phyloP scores from a whole-genome alignment of 192 early-diverging fungal species.

The Spinellus fusiger region DNA sequence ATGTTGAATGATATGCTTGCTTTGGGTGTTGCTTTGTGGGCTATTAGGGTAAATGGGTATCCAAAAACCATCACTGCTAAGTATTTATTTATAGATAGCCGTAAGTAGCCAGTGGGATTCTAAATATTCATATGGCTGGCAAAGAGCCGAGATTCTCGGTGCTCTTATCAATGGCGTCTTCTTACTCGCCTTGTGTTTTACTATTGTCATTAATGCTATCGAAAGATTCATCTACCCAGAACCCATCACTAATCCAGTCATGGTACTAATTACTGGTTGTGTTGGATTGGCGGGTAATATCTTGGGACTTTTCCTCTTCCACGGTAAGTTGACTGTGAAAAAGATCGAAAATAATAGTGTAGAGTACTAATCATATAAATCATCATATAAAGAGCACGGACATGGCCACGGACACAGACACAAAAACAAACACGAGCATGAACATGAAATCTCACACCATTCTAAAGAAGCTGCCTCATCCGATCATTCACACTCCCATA shows the following conservation, averaged over 20 bases:
- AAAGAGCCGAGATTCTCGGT: constrained; percentile 87
- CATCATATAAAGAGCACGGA: not conserved
- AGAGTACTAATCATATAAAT: not conserved
- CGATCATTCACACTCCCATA: not conserved
- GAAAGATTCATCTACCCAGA: constrained; percentile 71
- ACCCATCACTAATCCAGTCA: constrained; percentile 61
- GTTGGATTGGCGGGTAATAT: constrained; percentile 76
- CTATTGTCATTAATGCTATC: constrained; percentile 81
- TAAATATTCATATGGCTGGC: constrained; percentile 82
- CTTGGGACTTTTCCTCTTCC: constrained; percentile 76
- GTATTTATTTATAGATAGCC: constrained; percentile 42
- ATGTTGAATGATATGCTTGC: constrained; percentile 82
- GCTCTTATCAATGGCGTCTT: constrained; percentile 91
- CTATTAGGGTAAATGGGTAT: constrained; percentile 45
- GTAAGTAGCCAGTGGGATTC: constrained; percentile 50
- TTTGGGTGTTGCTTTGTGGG: constrained; percentile 76
- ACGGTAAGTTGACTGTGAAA: constrained; percentile 40
- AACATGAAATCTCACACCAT: constrained; percentile 9
- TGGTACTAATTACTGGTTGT: constrained; percentile 74
- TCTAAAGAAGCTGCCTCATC: constrained; percentile 6
- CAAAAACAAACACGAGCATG: constrained; percentile 33
- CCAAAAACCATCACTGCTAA: not conserved
- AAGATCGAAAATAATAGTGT: not conserved
- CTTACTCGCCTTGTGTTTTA: constrained; percentile 85
- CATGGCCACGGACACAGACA: constrained; percentile 61